phyloP scores from a whole-genome alignment of 2,329 filamentous ascomycete species.

The Penicillium sp. region DNA sequence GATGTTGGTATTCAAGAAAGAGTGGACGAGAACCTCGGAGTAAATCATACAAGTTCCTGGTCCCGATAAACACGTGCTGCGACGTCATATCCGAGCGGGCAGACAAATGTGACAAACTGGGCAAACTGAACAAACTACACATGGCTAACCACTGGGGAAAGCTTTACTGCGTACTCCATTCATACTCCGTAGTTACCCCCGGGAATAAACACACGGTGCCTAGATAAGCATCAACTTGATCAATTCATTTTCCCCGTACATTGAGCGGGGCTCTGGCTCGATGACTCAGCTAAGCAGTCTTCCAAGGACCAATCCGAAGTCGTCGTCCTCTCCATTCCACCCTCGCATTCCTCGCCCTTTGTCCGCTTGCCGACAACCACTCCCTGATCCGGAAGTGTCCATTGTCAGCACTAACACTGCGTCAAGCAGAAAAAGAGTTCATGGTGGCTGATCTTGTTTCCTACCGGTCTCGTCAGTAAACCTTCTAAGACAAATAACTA shows the following conservation, averaged over 20 bases:
- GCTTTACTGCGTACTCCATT: no score
- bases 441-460: constrained; percentile 2
- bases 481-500: background rate
- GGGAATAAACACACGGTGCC: no score
- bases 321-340: constrained; percentile 3
- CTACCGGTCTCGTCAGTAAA: background rate
- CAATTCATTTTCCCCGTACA: no score
- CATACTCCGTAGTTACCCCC: no score
- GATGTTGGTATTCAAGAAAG: background rate
- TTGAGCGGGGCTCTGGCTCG: background rate
- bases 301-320: no score
- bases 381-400: background rate
- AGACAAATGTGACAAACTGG: background rate
- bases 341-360: constrained; percentile 7
- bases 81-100: constrained; percentile 7
- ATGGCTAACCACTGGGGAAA: no score
- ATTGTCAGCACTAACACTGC: background rate
- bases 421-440: background rate
- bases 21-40: background rate
- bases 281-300: background rate
- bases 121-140: background rate
- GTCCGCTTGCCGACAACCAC: constrained; percentile 3
- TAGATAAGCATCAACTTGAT: no score
- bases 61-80: constrained; percentile 9
- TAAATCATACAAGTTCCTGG: background rate